Percentiles rank a stretch among this genome's conserved stretches.
phyloP scores from a whole-genome alignment of 805 yeast genomes.

The Kodamaea nitidulidarum region DNA sequence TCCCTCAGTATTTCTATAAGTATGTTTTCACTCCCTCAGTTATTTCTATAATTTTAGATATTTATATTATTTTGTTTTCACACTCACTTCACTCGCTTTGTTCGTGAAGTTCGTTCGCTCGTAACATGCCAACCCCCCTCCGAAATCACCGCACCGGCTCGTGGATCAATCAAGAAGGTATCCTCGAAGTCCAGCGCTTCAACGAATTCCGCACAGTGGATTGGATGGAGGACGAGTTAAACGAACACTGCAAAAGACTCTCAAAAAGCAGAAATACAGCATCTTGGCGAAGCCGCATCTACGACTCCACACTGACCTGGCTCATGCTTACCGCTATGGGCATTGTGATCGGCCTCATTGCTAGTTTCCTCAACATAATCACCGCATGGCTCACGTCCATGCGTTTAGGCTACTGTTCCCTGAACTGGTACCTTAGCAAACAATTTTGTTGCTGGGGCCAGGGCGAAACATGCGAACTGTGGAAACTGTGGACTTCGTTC shows the following conservation, averaged over 20 bases:
- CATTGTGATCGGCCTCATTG: constrained; percentile 70
- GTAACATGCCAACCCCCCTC: background rate
- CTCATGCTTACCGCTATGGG: constrained; percentile 75
- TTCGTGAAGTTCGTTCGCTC: no score
- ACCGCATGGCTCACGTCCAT: constrained; percentile 84
- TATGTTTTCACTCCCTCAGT: no score
- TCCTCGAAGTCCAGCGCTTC: constrained; percentile 46
- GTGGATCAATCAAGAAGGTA: constrained; percentile 35
- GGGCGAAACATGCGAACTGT: constrained; percentile 29
- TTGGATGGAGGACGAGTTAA: constrained; percentile 60
- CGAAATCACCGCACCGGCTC: constrained; percentile 23
- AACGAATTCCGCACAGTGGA: constrained; percentile 64
- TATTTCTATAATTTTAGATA: no score
- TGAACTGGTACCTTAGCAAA: constrained; percentile 64
- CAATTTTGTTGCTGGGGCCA: constrained; percentile 81
- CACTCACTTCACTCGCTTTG: no score
- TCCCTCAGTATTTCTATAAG: no score
- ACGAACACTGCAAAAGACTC: constrained; percentile 39
- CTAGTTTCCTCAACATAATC: constrained; percentile 74
- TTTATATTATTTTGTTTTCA: no score
- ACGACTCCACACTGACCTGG: constrained; percentile 56
- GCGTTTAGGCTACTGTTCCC: constrained; percentile 72
- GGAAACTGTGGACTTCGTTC: constrained; percentile 63
- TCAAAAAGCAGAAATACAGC: constrained; percentile 16
- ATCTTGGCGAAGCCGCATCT: constrained; percentile 22